These are phyloP conservation scores for Luffa aegyptiaca DNA, from an alignment of 306 rosid genomes.

Conservation along the genomic window DNA sequence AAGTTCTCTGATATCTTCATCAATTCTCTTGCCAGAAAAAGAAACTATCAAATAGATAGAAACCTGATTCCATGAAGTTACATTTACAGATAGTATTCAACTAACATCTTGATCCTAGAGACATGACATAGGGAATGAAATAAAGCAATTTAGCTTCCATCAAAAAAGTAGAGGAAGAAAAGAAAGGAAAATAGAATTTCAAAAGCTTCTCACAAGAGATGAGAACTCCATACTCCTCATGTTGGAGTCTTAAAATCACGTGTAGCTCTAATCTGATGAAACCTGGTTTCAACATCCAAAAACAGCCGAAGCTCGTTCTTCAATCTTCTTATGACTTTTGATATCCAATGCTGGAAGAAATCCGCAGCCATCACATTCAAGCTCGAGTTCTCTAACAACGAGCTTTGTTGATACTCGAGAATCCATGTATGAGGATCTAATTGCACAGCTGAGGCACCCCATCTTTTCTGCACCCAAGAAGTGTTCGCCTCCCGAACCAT, in stretches of 20 bases:
- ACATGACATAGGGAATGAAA: neutral
- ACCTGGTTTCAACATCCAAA: constrained; percentile 22
- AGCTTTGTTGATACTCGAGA: constrained; percentile 60
- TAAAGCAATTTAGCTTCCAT: neutral
- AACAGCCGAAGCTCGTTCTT: constrained; percentile 38
- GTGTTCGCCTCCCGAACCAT: constrained; percentile 43
- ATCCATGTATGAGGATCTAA: constrained; percentile 75
- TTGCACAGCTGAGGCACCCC: constrained; percentile 76
- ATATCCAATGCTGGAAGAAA: constrained; percentile 28
- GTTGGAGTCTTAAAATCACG: constrained; percentile 35
- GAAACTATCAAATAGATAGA: neutral
- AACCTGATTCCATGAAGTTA: neutral
- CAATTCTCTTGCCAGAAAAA: neutral
- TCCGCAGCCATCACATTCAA: constrained; percentile 31
- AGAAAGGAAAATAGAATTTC: neutral
- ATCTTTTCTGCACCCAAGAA: constrained; percentile 60
- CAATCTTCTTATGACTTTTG: constrained; percentile 29
- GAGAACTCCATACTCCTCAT: constrained; percentile 36
- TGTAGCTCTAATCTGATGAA: constrained; percentile 9
- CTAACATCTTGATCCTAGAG: neutral
- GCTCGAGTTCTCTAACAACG: constrained; percentile 28
- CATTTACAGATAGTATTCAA: constrained; percentile 6
- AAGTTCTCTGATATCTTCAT: neutral
- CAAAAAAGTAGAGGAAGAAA: neutral
- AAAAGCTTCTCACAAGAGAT: constrained; percentile 60